Conservation (phyloP, 2,329 filamentous ascomycete genomes). For the Microcyclosporella mali region DNA sequence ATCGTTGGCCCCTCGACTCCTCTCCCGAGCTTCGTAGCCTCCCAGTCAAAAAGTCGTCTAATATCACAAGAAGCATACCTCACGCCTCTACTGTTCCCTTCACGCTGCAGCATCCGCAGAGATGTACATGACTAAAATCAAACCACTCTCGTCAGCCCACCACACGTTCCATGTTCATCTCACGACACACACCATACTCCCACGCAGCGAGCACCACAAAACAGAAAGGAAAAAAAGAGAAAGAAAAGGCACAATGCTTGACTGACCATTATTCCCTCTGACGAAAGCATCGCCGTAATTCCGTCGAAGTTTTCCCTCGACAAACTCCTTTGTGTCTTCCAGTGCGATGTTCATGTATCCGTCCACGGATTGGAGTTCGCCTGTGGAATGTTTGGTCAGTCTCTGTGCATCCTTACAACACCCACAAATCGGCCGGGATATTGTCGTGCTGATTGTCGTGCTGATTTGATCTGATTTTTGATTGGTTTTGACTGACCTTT, state of each 20-base stretch:
- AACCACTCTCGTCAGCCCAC: slow-evolving; percentile 1
- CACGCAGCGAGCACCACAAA: no score
- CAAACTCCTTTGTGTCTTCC: slow-evolving; percentile 88
- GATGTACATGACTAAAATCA: slow-evolving; percentile 59
- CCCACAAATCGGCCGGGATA: no score
- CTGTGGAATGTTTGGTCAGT: no score
- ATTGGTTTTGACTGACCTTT: slow-evolving; percentile 58
- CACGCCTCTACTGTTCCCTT: slow-evolving; percentile 1
- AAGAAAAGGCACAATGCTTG: neutral
- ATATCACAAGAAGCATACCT: neutral
- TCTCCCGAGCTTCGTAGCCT: neutral
- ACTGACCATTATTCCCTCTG: slow-evolving; percentile 83
- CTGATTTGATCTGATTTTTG: neutral
- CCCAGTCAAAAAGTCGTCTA: neutral
- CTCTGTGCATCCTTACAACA: no score
- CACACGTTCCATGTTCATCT: no score
- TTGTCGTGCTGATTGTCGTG: neutral
- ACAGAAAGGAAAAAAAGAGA: no score
- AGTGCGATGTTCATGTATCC: slow-evolving; percentile 99
- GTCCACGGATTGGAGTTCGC: slow-evolving; percentile 92
- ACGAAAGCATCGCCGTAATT: slow-evolving; percentile 94
- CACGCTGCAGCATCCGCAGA: slow-evolving; percentile 47
- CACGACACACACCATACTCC: no score
- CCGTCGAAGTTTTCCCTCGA: slow-evolving; percentile 74
- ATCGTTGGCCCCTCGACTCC: no score